Evolutionary conservation across 345 rosid species (phyloP).

Genomic region (Linum lewisii): DNA sequence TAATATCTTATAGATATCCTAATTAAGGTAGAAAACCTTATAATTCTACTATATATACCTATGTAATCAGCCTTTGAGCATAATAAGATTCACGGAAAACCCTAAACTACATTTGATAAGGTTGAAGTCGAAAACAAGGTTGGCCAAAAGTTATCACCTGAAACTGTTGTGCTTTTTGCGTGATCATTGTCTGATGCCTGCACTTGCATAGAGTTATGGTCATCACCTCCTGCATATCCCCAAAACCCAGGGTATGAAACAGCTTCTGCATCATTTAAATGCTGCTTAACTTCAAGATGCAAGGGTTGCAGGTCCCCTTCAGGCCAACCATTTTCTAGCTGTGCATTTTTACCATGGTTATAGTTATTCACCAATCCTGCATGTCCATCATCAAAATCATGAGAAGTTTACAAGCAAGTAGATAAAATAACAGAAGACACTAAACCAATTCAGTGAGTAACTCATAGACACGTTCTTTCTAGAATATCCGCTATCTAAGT

Average conservation of each 20-base stretch:
- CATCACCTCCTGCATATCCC: not conserved
- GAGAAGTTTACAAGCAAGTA: not conserved
- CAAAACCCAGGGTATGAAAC: not conserved
- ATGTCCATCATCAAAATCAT: not conserved
- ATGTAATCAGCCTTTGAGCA: too few relatives aligned
- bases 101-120: too few relatives aligned
- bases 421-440: not conserved
- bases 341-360: not conserved
- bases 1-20: too few relatives aligned
- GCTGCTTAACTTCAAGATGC: not conserved
- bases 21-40: too few relatives aligned
- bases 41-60: too few relatives aligned
- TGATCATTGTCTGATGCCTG: constrained; percentile 16
- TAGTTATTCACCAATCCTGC: not conserved
- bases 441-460: not conserved
- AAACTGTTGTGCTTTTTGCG: constrained; percentile 14
- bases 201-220: constrained; percentile 24
- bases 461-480: not conserved
- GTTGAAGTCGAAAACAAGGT: constrained; percentile 14
- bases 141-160: constrained; percentile 13
- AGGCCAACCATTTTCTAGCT: constrained; percentile 1
- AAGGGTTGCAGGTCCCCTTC: not conserved
- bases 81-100: too few relatives aligned
- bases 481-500: not conserved
- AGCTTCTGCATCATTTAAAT: not conserved